Percentiles rank a stretch among this genome's conserved stretches.
Evolutionary conservation across 371 early-diverging fungal genomes (phyloP).

Genomic region (Thermomucor indicae-seudaticae): DNA sequence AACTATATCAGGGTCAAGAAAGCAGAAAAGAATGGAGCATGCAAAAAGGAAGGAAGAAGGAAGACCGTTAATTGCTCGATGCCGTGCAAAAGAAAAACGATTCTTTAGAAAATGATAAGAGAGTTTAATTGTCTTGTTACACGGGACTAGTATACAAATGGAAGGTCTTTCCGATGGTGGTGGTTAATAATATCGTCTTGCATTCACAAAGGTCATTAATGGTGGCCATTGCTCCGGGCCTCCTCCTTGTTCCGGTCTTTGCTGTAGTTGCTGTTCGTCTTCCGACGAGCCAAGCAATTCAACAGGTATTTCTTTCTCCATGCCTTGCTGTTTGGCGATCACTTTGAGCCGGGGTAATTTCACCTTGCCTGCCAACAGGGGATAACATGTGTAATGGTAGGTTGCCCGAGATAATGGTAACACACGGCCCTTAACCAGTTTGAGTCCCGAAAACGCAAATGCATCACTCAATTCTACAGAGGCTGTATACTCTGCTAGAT

Average conservation of each 20-base stretch:
- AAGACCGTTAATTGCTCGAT: too few species aligned
- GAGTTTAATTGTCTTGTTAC: too few species aligned
- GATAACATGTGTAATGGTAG: conserved; percentile 43
- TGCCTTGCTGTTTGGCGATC: conserved; percentile 30
- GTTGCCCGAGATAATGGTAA: conserved; percentile 44
- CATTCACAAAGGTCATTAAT: conserved; percentile 21
- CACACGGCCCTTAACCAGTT: conserved; percentile 51
- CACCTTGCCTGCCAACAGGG: conserved; percentile 49
- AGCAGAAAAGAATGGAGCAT: too few species aligned
- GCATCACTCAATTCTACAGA: conserved; percentile 67
- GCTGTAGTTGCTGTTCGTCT: conserved; percentile 20
- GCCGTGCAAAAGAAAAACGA: too few species aligned
- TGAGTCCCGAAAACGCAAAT: conserved; percentile 71
- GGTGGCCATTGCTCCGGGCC: conserved; percentile 10
- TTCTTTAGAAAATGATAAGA: too few species aligned
- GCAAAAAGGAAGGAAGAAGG: too few species aligned
- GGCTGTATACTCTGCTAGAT: conserved; percentile 50
- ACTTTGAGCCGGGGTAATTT: conserved; percentile 50
- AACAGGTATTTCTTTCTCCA: conserved; percentile 31
- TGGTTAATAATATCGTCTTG: conserved; percentile 16
- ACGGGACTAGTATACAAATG: too few species aligned
- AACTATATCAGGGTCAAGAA: too few species aligned
- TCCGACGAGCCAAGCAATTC: conserved; percentile 23
- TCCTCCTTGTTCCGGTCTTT: too few species aligned
- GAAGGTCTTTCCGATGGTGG: too few species aligned